Conservation (phyloP, 495 filamentous ascomycete species). For the Aspergillus conjunctus region DNA sequence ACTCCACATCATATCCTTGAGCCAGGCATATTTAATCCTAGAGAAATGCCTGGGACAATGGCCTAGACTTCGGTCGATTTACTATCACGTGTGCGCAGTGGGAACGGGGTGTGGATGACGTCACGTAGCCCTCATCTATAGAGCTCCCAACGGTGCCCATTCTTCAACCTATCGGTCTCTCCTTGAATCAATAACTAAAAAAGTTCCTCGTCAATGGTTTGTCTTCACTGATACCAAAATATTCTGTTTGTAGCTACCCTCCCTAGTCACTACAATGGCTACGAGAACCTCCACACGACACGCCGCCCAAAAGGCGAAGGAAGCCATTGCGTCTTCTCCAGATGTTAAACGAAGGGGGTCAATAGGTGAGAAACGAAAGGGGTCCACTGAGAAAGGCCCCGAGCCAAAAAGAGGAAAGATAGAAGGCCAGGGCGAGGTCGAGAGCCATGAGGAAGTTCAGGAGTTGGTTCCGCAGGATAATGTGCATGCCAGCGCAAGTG, state of each 20-base stretch:
- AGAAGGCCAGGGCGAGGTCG: slow-evolving; percentile 15
- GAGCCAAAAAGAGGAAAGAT: slow-evolving; percentile 41
- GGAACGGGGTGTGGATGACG: not conserved
- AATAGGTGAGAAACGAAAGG: slow-evolving; percentile 43
- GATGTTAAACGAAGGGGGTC: slow-evolving; percentile 29
- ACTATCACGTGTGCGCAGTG: no score
- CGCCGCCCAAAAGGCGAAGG: slow-evolving; percentile 50
- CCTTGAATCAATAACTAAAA: not conserved
- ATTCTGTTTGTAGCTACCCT: not conserved
- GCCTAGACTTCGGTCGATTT: no score
- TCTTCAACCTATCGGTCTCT: not conserved
- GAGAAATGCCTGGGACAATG: no score
- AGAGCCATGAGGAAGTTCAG: not conserved
- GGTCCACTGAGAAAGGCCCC: slow-evolving; percentile 26
- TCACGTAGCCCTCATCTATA: not conserved
- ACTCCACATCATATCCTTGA: no score
- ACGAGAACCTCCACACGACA: slow-evolving; percentile 46
- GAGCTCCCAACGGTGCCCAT: not conserved
- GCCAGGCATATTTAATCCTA: no score
- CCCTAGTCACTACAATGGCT: slow-evolving; percentile 27
- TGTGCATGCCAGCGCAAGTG: slow-evolving; percentile 9
- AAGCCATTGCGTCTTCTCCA: slow-evolving; percentile 38
- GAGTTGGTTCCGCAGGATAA: slow-evolving; percentile 3
- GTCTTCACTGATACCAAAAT: not conserved
- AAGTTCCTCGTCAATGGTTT: not conserved